Evolutionary conservation across 2,329 filamentous ascomycete species (phyloP), one percentile per base, ranked within the genome.

Genomic region (Colletotrichum siamense): DNA sequence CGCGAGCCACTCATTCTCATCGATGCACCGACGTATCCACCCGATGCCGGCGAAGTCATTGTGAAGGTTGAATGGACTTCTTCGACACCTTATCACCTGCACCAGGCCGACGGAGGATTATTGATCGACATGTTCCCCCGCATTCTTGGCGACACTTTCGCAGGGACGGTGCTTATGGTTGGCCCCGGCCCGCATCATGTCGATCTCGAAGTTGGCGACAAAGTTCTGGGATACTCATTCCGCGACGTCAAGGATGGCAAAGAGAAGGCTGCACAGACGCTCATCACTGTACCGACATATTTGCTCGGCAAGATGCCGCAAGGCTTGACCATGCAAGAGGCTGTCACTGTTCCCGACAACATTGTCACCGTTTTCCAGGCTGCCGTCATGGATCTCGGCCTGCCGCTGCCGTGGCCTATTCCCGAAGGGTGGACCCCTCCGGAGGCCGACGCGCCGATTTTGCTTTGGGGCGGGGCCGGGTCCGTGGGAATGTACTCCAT

Each of bases 51-150:
- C 44, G 88, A 93, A 81, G 87, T 92, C 39, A 86, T 88, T 18
- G 83, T 93, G 55, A 87, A 85, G 30, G 88, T 91, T 12, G 84
- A 88, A 73, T 93, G 90, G 89, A 91, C 90, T 3, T 88, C 91
- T 4, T 92, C 91, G 2, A 91, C 90, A 2, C 92, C 92, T 0
- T 84, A 93, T 0, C 91, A 93, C 78, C 84, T 93, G 8, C 92
- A 93, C 82, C 88, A 91, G 75, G 89, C 90, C 61, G 91, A 93
- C 79, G 91, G 91, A 44, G 91, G 90, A 0, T 84, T 93, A 0
- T 81, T 92, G 15, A 86, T 92, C 13, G 79, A 84, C 32, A 82
- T 82, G 12, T 84, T 87, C 28, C 91, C 91, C 1, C 84, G 87
- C 77, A 83, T 89, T 8, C 84, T 90, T 12, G 91, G 91, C 39